Evolutionary conservation across 768 basidiomycete genomes (phyloP).

Genomic region (Tremella yokohamensis): DNA sequence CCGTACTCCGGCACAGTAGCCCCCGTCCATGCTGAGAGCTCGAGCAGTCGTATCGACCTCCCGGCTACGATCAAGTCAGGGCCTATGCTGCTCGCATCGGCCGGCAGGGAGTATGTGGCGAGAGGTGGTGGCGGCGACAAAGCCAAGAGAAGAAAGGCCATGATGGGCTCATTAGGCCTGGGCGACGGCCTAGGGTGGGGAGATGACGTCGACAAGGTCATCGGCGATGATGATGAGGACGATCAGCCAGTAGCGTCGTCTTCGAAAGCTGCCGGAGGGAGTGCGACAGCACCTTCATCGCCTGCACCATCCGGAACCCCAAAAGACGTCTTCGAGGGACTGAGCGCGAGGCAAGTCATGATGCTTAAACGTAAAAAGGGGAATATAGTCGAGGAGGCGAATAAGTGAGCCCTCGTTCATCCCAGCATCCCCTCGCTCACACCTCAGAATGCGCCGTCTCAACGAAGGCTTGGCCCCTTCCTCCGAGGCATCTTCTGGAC

Average conservation of each 20-base stretch:
- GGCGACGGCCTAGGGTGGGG: constrained; percentile 43
- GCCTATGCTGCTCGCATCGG: constrained; percentile 78
- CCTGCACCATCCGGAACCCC: constrained; percentile 19
- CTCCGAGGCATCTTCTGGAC: constrained; percentile 18
- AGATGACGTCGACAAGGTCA: constrained; percentile 45
- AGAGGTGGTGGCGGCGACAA: constrained; percentile 30
- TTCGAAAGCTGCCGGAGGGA: constrained; percentile 7
- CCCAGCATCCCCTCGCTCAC: neutral
- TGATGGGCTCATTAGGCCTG: constrained; percentile 44
- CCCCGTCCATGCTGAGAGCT: neutral
- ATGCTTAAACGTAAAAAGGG: constrained; percentile 92
- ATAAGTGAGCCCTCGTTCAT: constrained; percentile 35
- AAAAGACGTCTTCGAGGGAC: constrained; percentile 51
- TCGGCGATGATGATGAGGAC: constrained; percentile 39
- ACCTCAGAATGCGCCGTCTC: constrained; percentile 31
- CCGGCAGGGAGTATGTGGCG: constrained; percentile 79
- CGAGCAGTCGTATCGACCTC: constrained; percentile 23
- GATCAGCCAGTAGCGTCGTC: constrained; percentile 3
- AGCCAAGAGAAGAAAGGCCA: constrained; percentile 40
- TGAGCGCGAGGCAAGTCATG: constrained; percentile 90
- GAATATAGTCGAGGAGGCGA: constrained; percentile 59
- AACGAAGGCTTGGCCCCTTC: constrained; percentile 22
- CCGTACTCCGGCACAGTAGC: constrained; percentile 57
- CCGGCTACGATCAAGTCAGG: constrained; percentile 68
- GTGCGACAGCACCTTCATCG: neutral